phyloP scores from a whole-genome alignment of 208 protist species.

The Acanthamoeba castellanii region DNA sequence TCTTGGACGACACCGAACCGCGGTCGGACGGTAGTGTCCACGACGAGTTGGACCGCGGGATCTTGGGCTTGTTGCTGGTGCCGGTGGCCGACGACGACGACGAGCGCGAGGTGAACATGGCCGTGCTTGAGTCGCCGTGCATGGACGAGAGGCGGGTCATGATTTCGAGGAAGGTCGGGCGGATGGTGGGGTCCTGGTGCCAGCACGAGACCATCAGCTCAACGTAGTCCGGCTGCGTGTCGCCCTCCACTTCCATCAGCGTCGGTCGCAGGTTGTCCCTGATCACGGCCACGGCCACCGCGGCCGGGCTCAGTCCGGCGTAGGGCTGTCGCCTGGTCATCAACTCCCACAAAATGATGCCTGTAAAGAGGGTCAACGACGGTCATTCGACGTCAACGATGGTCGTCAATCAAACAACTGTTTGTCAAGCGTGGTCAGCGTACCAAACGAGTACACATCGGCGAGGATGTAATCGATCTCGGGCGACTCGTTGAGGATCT shows the following conservation, averaged over 20 bases:
- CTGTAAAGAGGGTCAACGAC: no score
- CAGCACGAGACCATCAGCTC: constrained; percentile 32
- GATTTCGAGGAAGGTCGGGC: constrained; percentile 69
- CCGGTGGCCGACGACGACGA: background rate
- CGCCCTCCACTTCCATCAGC: background rate
- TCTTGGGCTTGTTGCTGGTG: background rate
- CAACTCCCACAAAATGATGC: constrained; percentile 70
- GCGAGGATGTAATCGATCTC: constrained; percentile 15
- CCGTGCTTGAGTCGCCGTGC: background rate
- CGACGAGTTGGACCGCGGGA: constrained; percentile 32
- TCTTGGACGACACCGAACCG: constrained; percentile 10
- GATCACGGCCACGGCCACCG: constrained; percentile 55
- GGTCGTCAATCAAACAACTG: no score
- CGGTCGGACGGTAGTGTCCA: constrained; percentile 40
- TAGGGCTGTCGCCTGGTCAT: constrained; percentile 12
- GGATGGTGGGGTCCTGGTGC: constrained; percentile 23
- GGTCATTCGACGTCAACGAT: no score
- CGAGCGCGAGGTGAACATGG: background rate
- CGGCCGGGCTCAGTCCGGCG: constrained; percentile 17
- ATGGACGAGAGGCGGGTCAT: constrained; percentile 33
- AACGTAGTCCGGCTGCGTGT: background rate
- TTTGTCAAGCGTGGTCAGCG: background rate
- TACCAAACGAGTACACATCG: constrained; percentile 43
- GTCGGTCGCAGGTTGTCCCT: constrained; percentile 9
- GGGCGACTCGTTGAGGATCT: constrained; percentile 29